Evolutionary conservation across 768 basidiomycete genomes (phyloP).

Genomic region (Russula virescens): DNA sequence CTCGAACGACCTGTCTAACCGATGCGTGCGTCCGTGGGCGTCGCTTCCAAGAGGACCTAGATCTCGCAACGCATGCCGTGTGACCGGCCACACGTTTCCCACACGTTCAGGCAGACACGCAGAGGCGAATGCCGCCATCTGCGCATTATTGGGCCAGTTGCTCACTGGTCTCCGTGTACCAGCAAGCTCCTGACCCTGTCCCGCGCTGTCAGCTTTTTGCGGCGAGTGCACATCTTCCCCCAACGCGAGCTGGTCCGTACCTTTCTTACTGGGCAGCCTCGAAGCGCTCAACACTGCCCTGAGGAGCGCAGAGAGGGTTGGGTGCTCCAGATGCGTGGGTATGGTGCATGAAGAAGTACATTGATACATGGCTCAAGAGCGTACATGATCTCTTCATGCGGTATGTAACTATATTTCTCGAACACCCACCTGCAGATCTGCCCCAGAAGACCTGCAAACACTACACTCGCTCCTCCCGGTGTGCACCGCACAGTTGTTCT

Average conservation of each 20-base stretch:
- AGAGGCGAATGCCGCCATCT: conserved; percentile 62
- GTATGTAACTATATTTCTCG: conserved; percentile 85
- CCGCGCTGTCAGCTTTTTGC: conserved; percentile 83
- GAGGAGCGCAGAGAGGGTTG: conserved; percentile 44
- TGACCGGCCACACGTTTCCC: conserved; percentile 37
- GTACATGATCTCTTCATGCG: conserved; percentile 90
- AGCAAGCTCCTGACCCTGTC: conserved; percentile 82
- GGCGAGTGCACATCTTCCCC: conserved; percentile 68
- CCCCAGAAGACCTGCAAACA: conserved; percentile 29
- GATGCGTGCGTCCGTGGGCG: too few relatives aligned
- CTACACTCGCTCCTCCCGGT: conserved; percentile 55
- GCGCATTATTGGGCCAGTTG: conserved; percentile 68
- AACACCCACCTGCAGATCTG: conserved; percentile 41
- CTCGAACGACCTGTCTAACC: too few relatives aligned
- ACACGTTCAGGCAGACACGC: conserved; percentile 45
- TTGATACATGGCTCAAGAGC: conserved; percentile 88
- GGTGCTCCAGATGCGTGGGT: conserved; percentile 57
- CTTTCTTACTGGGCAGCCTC: conserved; percentile 69
- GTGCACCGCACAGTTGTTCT: conserved; percentile 57
- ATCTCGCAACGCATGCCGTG: conserved; percentile 69
- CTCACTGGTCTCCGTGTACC: conserved; percentile 75
- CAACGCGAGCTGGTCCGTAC: conserved; percentile 83
- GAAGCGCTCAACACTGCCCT: conserved; percentile 57
- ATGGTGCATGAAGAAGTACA: conserved; percentile 76
- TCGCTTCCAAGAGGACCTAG: conserved; percentile 85